Conservation (phyloP, 1,284 basidiomycete species). For the Nidula niveotomentosa region DNA sequence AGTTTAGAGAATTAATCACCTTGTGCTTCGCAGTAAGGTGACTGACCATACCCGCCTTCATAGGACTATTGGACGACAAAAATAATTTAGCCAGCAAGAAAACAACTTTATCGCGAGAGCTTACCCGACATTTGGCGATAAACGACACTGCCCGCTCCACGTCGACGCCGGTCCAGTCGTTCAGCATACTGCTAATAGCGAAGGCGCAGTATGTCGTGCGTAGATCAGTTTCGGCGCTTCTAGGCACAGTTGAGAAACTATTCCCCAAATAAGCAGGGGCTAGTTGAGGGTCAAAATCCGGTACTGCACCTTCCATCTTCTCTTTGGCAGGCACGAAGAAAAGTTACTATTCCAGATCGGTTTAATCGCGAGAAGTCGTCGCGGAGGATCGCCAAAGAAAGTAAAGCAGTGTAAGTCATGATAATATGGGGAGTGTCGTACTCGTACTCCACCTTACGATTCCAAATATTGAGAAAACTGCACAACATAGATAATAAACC, state of each 20-base stretch:
- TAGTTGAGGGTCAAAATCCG: slow-evolving; percentile 1
- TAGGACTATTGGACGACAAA: too few species aligned
- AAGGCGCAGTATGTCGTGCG: slow-evolving; percentile 91
- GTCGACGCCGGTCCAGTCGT: slow-evolving; percentile 72
- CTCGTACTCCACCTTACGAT: slow-evolving; percentile 28
- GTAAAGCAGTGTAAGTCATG: slow-evolving; percentile 88
- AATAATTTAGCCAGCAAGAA: too few species aligned
- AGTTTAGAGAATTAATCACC: too few species aligned
- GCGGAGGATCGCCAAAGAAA: slow-evolving; percentile 80
- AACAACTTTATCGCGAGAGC: too few species aligned
- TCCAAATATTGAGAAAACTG: too few species aligned
- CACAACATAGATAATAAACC: too few species aligned
- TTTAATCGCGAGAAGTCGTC: slow-evolving; percentile 77
- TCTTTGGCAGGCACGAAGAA: slow-evolving; percentile 73
- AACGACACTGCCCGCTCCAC: too few species aligned
- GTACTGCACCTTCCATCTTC: slow-evolving; percentile 73
- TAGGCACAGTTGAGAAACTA: slow-evolving; percentile 79
- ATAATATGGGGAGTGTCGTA: slow-evolving; percentile 82
- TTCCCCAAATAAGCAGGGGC: background rate
- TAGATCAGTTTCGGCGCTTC: slow-evolving; percentile 68
- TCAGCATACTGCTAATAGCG: slow-evolving; percentile 74
- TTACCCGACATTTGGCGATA: too few species aligned
- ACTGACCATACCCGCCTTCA: too few species aligned
- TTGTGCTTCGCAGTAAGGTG: too few species aligned
- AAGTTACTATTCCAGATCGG: slow-evolving; percentile 55